These are phyloP conservation scores for Coniochaeta sp. DNA, from an alignment of 2,329 filamentous ascomycete species.

Conservation along the genomic window DNA sequence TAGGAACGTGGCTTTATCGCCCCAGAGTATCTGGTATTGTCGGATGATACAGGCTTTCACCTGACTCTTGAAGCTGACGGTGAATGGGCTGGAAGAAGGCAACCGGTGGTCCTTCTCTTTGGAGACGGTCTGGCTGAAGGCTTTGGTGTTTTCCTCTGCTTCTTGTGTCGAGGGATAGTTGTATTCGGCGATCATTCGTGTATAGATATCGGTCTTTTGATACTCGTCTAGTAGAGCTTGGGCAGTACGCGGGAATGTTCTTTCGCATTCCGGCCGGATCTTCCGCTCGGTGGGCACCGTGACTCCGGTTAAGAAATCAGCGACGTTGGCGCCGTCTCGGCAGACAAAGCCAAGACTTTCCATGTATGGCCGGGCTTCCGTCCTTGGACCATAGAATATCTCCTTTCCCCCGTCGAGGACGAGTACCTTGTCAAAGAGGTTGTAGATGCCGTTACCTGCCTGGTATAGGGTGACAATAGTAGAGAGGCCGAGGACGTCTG, in stretches of 20 bases:
- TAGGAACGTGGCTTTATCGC: slow-evolving; percentile 66
- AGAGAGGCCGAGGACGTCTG: slow-evolving; percentile 16
- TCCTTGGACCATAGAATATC: slow-evolving; percentile 59
- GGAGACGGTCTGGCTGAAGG: slow-evolving; percentile 48
- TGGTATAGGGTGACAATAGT: slow-evolving; percentile 60
- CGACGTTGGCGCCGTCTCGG: slow-evolving; percentile 54
- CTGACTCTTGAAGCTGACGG: slow-evolving; percentile 62
- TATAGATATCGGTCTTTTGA: slow-evolving; percentile 22
- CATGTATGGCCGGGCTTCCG: slow-evolving; percentile 59
- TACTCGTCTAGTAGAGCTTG: slow-evolving; percentile 47
- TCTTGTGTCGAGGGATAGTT: slow-evolving; percentile 43
- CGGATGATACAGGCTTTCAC: slow-evolving; percentile 61
- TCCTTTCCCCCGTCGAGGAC: slow-evolving; percentile 61
- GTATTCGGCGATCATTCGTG: slow-evolving; percentile 46
- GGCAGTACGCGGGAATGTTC: slow-evolving; percentile 60
- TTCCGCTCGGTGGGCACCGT: slow-evolving; percentile 66
- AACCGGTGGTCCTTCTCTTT: neutral
- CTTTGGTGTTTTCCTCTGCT: slow-evolving; percentile 60
- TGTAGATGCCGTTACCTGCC: slow-evolving; percentile 50
- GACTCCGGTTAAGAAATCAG: slow-evolving; percentile 70
- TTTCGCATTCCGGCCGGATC: slow-evolving; percentile 59
- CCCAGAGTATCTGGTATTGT: slow-evolving; percentile 72
- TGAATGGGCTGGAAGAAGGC: slow-evolving; percentile 53
- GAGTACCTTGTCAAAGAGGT: slow-evolving; percentile 62
- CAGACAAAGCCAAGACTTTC: slow-evolving; percentile 59